Evolutionary conservation across 345 rosid genomes (phyloP).

Genomic region (Populus ilicifolia): DNA sequence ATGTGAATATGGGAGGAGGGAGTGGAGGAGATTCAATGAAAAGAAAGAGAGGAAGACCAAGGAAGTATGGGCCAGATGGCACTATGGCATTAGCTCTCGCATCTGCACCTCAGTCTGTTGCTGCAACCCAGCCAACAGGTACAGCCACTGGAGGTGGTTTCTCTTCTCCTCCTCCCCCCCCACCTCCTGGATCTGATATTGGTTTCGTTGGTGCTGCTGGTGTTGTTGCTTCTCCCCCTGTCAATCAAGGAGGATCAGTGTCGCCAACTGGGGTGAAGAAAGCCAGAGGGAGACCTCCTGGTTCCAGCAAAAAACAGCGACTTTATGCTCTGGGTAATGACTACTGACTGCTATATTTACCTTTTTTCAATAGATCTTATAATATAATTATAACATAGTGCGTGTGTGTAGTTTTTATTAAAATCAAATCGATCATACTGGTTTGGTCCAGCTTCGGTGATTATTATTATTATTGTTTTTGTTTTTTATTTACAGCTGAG

Average conservation of each 20-base stretch:
- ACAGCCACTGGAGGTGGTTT: conserved; percentile 25
- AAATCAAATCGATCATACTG: too few relatives aligned
- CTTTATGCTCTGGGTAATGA: conserved; percentile 53
- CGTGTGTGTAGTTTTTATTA: not conserved
- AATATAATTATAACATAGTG: not conserved
- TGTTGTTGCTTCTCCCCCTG: not conserved
- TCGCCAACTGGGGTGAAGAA: conserved; percentile 54
- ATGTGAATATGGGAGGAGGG: conserved; percentile 24
- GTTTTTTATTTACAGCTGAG: not conserved
- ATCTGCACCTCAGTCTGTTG: conserved; percentile 22
- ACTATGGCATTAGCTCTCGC: conserved; percentile 39
- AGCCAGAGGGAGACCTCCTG: conserved; percentile 81
- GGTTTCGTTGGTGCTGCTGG: not conserved
- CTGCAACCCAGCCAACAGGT: conserved; percentile 1
- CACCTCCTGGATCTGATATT: not conserved
- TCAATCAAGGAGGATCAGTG: conserved; percentile 19
- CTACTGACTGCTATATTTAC: not conserved
- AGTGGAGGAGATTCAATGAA: conserved; percentile 34
- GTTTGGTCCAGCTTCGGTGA: too few relatives aligned
- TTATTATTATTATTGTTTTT: too few relatives aligned
- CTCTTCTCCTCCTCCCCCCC: conserved; percentile 17
- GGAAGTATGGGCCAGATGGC: conserved; percentile 66
- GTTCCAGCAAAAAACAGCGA: conserved; percentile 63
- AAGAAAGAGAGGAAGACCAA: conserved; percentile 69
- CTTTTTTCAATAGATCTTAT: not conserved